A percentile compares a stretch with the other conserved stretches of the same genome.
Evolutionary conservation across 192 early-diverging fungal species (phyloP).

Genomic region (Linnemannia hyalina): DNA sequence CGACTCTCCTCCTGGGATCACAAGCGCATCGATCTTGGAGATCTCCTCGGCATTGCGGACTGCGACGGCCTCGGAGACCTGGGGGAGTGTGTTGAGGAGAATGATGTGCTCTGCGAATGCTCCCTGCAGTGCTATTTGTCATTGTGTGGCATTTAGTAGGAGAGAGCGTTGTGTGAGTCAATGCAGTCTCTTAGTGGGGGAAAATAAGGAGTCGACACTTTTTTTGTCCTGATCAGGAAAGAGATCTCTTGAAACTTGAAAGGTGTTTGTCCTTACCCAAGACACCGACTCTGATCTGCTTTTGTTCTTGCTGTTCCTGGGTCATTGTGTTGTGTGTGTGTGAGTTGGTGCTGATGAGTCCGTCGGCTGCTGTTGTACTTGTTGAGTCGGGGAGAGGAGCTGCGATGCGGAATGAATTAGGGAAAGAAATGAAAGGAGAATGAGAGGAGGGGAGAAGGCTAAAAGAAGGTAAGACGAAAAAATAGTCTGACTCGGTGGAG

Average conservation of each 20-base stretch:
- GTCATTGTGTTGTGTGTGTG: constrained; percentile 14
- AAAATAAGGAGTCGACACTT: not conserved
- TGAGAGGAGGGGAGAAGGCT: not conserved
- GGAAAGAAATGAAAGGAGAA: not conserved
- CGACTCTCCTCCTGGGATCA: constrained; percentile 96
- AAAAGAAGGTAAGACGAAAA: not conserved
- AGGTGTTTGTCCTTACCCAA: constrained; percentile 20
- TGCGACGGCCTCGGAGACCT: constrained; percentile 64
- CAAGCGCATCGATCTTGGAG: constrained; percentile 82
- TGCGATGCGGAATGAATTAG: not conserved
- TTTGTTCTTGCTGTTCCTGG: constrained; percentile 32
- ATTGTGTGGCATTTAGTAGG: no score
- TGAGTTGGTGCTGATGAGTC: not conserved
- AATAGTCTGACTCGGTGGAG: not conserved
- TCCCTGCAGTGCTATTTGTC: constrained; percentile 87
- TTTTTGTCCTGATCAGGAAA: not conserved
- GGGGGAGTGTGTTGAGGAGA: constrained; percentile 79
- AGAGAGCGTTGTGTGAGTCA: not conserved
- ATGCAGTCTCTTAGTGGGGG: not conserved
- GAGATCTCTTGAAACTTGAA: not conserved
- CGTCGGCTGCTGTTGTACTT: not conserved
- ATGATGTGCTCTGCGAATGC: constrained; percentile 94
- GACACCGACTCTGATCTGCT: constrained; percentile 53
- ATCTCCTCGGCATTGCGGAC: constrained; percentile 84
- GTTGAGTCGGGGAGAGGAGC: not conserved